Conservation (phyloP, 345 rosid species). For the Salix caprea region DNA sequence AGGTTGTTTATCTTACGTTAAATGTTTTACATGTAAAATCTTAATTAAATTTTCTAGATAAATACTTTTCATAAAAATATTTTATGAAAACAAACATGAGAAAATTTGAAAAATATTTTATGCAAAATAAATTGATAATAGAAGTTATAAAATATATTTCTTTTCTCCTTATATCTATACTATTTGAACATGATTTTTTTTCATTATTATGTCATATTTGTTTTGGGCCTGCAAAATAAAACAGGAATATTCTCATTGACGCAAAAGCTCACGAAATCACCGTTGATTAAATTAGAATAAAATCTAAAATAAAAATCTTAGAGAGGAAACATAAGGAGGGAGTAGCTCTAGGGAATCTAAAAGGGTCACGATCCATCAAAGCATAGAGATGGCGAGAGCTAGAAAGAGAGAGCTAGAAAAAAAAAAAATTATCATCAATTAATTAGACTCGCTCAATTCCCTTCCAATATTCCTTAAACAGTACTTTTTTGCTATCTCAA, state of each 20-base stretch:
- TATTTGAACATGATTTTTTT: background rate
- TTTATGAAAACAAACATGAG: too few species aligned
- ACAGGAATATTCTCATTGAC: slow-evolving; percentile 35
- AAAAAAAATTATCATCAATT: background rate
- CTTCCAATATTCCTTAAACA: slow-evolving; percentile 15
- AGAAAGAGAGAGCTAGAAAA: background rate
- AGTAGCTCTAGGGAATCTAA: background rate
- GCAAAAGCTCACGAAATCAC: slow-evolving; percentile 10
- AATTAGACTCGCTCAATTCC: background rate
- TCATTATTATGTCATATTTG: background rate
- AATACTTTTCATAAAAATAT: too few species aligned
- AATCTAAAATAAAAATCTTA: background rate
- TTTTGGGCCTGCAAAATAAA: slow-evolving; percentile 28
- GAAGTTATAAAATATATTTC: too few species aligned
- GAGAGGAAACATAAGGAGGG: too few species aligned
- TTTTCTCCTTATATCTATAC: too few species aligned
- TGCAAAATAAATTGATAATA: too few species aligned
- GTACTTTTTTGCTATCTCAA: slow-evolving; percentile 2
- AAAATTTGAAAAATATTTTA: too few species aligned
- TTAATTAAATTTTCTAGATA: too few species aligned
- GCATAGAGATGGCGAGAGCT: slow-evolving; percentile 1
- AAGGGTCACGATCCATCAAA: slow-evolving; percentile 16
- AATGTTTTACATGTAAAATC: too few species aligned
- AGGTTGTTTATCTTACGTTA: too few species aligned
- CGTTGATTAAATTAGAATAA: background rate